Percentiles rank a stretch among this genome's conserved stretches.
phyloP scores from a whole-genome alignment of 352 stramenopile species.

The Pelagophyceae sp. region DNA sequence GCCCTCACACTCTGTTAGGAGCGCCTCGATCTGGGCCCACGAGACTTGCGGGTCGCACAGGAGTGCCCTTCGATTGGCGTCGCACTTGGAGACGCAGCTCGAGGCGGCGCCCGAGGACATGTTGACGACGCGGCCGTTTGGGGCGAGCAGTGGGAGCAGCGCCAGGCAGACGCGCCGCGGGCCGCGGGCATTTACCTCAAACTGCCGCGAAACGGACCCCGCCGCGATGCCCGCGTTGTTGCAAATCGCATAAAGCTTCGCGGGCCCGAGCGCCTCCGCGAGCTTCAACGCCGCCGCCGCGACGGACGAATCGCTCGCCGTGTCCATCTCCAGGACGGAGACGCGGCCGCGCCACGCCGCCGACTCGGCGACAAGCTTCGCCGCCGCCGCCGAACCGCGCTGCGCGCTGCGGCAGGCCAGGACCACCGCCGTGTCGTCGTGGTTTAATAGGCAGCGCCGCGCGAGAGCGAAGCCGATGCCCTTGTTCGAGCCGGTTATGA shows the following conservation, averaged over 20 bases:
- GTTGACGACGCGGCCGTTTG: conserved; percentile 19
- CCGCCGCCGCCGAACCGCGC: neutral
- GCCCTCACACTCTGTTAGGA: neutral
- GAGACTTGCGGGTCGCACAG: neutral
- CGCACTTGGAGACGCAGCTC: conserved; percentile 8
- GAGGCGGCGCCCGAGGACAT: conserved; percentile 19
- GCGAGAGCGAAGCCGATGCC: conserved; percentile 20
- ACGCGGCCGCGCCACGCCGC: neutral
- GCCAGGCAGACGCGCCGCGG: conserved; percentile 13
- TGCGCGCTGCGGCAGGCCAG: conserved; percentile 9
- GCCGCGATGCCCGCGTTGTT: conserved; percentile 21
- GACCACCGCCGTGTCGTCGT: conserved; percentile 7
- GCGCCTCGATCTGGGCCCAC: conserved; percentile 2
- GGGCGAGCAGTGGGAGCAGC: conserved; percentile 9
- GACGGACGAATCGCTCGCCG: neutral
- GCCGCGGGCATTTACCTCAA: conserved; percentile 13
- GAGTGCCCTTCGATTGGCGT: neutral
- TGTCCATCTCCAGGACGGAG: conserved; percentile 16
- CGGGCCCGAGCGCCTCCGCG: neutral
- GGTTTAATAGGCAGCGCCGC: conserved; percentile 1
- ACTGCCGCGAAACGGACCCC: neutral
- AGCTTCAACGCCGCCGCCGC: neutral
- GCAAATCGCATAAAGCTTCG: conserved; percentile 9
- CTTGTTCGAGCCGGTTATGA: conserved; percentile 22
- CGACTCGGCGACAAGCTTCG: neutral